Evolutionary conservation across 352 stramenopile genomes (phyloP).

Genomic region (Globisporangium paddicum): DNA sequence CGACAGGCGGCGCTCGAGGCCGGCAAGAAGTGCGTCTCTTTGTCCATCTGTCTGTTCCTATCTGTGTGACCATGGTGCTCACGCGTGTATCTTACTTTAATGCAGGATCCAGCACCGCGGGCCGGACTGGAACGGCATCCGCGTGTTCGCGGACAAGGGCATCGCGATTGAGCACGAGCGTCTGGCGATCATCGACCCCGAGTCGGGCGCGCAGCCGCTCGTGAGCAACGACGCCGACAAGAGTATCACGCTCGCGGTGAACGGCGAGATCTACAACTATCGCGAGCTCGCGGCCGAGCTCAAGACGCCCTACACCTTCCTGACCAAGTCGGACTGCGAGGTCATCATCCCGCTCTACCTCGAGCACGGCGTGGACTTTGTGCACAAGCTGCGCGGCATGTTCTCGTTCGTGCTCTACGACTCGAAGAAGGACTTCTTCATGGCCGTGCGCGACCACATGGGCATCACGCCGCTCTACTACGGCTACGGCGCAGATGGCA

Average conservation of each 20-base stretch:
- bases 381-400: conserved; percentile 95
- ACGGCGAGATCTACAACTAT: conserved; percentile 99
- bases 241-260: conserved; percentile 94
- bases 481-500: conserved; percentile 96
- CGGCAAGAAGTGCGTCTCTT: conserved; percentile 73
- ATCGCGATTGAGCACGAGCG: conserved; percentile 96
- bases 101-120: conserved; percentile 93
- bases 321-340: conserved; percentile 97
- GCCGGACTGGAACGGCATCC: conserved; percentile 95
- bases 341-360: conserved; percentile 96
- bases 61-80: background rate
- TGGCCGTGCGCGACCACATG: conserved; percentile 96
- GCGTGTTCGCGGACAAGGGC: conserved; percentile 65
- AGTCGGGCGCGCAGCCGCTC: conserved; percentile 92
- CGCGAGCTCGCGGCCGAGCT: conserved; percentile 91
- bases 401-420: conserved; percentile 99
- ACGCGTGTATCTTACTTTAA: background rate
- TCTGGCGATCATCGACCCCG: conserved; percentile 98
- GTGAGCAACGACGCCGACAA: conserved; percentile 76
- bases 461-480: conserved; percentile 99
- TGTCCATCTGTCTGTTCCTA: background rate
- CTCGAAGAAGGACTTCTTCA: conserved; percentile 89
- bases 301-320: conserved; percentile 87
- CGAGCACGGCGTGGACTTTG: conserved; percentile 87
- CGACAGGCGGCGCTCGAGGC: conserved; percentile 93